Conservation (phyloP, 768 basidiomycete species). For the Chalciporus piperatus region DNA sequence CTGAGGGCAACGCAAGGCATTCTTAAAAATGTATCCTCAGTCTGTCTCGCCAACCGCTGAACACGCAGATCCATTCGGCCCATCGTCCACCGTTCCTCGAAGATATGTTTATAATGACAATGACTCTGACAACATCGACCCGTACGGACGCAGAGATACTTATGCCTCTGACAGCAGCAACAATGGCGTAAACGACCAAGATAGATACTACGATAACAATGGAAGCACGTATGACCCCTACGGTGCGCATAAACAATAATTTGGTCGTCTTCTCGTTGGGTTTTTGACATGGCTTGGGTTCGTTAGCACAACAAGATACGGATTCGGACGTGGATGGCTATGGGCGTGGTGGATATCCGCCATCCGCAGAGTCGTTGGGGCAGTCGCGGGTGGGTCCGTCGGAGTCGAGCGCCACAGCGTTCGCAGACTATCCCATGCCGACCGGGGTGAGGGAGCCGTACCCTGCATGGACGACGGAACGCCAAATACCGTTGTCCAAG, state of each 20-base stretch:
- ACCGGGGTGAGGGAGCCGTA: slow-evolving; percentile 76
- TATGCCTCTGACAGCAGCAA: slow-evolving; percentile 70
- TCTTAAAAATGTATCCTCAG: slow-evolving; percentile 45
- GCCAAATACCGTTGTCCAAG: slow-evolving; percentile 94
- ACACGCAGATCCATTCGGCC: slow-evolving; percentile 63
- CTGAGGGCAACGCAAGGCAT: slow-evolving; percentile 12
- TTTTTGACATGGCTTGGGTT: slow-evolving; percentile 3
- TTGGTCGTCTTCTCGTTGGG: slow-evolving; percentile 9
- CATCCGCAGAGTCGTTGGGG: slow-evolving; percentile 72
- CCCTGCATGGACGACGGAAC: slow-evolving; percentile 90
- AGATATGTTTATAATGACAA: slow-evolving; percentile 67
- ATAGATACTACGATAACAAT: slow-evolving; percentile 62
- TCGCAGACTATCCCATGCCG: slow-evolving; percentile 57
- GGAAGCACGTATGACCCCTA: slow-evolving; percentile 61
- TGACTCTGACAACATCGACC: slow-evolving; percentile 67
- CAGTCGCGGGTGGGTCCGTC: slow-evolving; percentile 58
- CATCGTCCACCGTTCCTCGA: slow-evolving; percentile 35
- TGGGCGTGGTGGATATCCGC: slow-evolving; percentile 63
- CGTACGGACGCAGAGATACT: slow-evolving; percentile 62
- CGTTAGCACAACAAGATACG: slow-evolving; percentile 71
- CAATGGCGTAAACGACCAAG: slow-evolving; percentile 41
- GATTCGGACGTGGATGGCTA: slow-evolving; percentile 82
- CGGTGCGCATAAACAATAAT: slow-evolving; percentile 36
- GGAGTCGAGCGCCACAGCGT: slow-evolving; percentile 70
- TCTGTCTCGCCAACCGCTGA: slow-evolving; percentile 59